These are phyloP conservation scores for Cavenderia fasciculata DNA, from an alignment of 78 protist species.

Conservation along the genomic window DNA sequence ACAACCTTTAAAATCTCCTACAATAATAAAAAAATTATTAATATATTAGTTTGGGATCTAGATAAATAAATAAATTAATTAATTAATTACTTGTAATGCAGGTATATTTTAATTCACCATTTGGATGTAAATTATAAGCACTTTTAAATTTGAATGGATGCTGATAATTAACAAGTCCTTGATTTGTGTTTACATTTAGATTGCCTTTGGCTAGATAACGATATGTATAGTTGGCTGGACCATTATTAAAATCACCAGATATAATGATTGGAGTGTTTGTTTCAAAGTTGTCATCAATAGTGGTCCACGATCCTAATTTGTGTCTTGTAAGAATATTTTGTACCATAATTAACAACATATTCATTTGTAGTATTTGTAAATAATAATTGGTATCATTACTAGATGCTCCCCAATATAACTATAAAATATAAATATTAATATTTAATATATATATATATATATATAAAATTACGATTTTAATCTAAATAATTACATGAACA, in stretches of 20 bases:
- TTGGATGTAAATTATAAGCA: slow-evolving; percentile 12
- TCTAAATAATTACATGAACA: slow-evolving; percentile 21
- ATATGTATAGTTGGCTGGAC: too few species aligned
- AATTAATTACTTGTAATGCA: slow-evolving; percentile 22
- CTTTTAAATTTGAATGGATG: slow-evolving; percentile 1
- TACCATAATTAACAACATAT: not conserved
- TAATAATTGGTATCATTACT: slow-evolving; percentile 1
- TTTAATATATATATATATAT: not conserved
- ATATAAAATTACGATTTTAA: not conserved
- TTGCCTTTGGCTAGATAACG: too few species aligned
- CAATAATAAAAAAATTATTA: not conserved
- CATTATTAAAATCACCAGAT: slow-evolving; percentile 58
- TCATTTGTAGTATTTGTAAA: slow-evolving; percentile 19
- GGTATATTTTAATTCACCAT: slow-evolving; percentile 62
- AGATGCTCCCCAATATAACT: slow-evolving; percentile 39
- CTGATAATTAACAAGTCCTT: not conserved
- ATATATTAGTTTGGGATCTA: not conserved
- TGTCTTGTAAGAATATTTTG: not conserved
- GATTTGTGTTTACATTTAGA: not conserved
- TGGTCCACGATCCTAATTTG: too few species aligned
- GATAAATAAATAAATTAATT: not conserved
- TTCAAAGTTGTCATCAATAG: too few species aligned
- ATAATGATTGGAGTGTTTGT: slow-evolving; percentile 6
- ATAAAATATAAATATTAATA: not conserved
- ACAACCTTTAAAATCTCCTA: slow-evolving; percentile 23